These are phyloP conservation scores for Aspergillus alliaceus DNA, from an alignment of 2,329 filamentous ascomycete genomes.

Conservation along the genomic window DNA sequence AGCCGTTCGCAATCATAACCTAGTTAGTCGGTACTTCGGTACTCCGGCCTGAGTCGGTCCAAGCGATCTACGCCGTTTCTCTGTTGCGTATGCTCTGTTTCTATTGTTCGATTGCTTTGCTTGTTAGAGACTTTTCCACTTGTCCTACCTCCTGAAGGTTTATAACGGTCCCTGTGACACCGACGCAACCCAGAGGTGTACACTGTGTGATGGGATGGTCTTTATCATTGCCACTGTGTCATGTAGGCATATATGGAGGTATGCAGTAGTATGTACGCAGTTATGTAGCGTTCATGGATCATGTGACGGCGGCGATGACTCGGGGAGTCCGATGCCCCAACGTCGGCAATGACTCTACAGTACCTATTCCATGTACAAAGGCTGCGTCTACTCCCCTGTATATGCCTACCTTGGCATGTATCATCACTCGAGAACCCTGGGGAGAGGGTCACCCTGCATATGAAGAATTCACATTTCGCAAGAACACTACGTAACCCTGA, in stretches of 20 bases:
- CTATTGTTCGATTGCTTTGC: neutral
- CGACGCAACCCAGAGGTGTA: neutral
- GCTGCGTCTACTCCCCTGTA: neutral
- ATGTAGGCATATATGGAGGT: neutral
- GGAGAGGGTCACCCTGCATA: neutral
- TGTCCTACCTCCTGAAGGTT: neutral
- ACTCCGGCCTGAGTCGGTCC: neutral
- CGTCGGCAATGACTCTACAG: neutral
- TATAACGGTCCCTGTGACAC: neutral
- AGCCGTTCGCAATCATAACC: constrained; percentile 7
- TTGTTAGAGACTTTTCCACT: neutral
- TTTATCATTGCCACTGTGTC: neutral
- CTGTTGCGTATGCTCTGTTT: neutral
- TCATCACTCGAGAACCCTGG: neutral
- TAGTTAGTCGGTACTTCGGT: constrained; percentile 6
- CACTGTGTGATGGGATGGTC: neutral
- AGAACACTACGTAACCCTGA: neutral
- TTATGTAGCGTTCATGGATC: neutral
- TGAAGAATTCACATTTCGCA: neutral
- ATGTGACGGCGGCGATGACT: constrained; percentile 4
- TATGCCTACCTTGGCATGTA: neutral
- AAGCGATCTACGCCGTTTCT: constrained; percentile 1
- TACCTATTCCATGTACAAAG: neutral
- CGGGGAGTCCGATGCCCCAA: constrained; percentile 5
- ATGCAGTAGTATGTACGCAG: neutral